These are phyloP conservation scores for Plasmodium reichenowi DNA, from an alignment of 169 alveolate species.

Conservation along the genomic window DNA sequence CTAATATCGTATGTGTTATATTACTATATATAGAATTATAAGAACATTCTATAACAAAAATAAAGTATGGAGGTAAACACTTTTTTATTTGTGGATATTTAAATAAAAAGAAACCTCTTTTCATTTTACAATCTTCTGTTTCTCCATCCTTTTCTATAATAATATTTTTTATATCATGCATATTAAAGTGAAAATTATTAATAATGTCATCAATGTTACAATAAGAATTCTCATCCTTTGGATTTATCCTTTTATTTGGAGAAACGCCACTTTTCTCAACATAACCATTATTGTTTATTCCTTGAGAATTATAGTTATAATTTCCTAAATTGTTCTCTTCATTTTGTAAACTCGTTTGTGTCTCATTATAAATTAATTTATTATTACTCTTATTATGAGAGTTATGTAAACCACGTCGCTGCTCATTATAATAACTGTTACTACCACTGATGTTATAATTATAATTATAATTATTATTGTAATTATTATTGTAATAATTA, in stretches of 20 bases:
- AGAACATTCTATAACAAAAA: slow-evolving; percentile 67
- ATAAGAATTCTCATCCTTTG: background rate
- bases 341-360: too few relatives aligned
- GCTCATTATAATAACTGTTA: too few relatives aligned
- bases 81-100: slow-evolving; percentile 55
- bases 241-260: background rate
- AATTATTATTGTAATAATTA: background rate
- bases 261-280: background rate
- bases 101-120: slow-evolving; percentile 36
- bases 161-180: slow-evolving; percentile 52
- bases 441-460: background rate
- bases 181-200: slow-evolving; percentile 16
- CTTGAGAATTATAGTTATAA: background rate
- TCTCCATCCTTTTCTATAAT: slow-evolving; percentile 40
- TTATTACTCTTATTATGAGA: too few relatives aligned
- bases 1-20: slow-evolving; percentile 51
- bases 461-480: background rate
- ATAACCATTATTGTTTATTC: background rate
- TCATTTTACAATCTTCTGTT: slow-evolving; percentile 18
- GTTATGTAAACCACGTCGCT: too few relatives aligned
- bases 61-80: slow-evolving; percentile 60
- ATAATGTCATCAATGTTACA: slow-evolving; percentile 5
- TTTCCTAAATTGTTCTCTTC: background rate
- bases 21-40: slow-evolving; percentile 58
- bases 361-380: background rate